These are phyloP conservation scores for Ramichloridium luteum DNA, from an alignment of 2,329 filamentous ascomycete genomes.

Conservation along the genomic window DNA sequence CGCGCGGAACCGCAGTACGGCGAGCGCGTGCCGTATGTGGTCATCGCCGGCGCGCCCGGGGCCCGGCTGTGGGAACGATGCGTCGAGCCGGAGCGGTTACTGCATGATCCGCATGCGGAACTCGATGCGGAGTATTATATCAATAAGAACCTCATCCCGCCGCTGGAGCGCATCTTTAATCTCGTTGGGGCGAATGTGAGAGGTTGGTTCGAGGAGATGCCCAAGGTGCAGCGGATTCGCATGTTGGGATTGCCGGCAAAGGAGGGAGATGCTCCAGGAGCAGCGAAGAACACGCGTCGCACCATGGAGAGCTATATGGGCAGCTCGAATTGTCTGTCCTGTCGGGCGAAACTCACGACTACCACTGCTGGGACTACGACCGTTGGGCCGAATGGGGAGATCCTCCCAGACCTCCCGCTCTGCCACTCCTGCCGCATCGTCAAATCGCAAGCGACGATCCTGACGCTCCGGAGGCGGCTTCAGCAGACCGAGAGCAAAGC, in stretches of 20 bases:
- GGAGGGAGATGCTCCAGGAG: constrained; percentile 11
- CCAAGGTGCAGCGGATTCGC: constrained; percentile 68
- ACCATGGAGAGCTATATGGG: constrained; percentile 94
- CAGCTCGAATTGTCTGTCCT: constrained; percentile 66
- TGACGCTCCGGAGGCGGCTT: constrained; percentile 51
- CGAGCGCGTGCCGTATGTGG: constrained; percentile 88
- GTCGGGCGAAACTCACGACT: constrained; percentile 46
- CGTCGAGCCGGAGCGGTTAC: constrained; percentile 71
- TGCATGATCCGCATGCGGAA: constrained; percentile 63
- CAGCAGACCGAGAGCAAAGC: constrained; percentile 51
- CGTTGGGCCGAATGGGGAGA: no score
- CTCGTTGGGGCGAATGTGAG: constrained; percentile 85
- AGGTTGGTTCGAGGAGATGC: constrained; percentile 94
- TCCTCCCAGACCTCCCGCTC: constrained; percentile 38
- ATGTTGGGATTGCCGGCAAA: constrained; percentile 34
- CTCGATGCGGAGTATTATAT: constrained; percentile 97
- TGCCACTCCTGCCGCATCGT: constrained; percentile 45
- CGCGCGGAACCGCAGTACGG: constrained; percentile 86
- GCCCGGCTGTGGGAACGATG: constrained; percentile 79
- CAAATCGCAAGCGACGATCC: constrained; percentile 47
- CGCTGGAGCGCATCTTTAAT: constrained; percentile 91
- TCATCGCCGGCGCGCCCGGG: constrained; percentile 76
- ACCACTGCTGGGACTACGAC: constrained; percentile 15
- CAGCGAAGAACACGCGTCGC: constrained; percentile 18
- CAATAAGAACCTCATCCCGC: constrained; percentile 85